Base-by-base conservation (phyloP, 495 filamentous ascomycete species). In the Aspergillus bertholletiae region DNA sequence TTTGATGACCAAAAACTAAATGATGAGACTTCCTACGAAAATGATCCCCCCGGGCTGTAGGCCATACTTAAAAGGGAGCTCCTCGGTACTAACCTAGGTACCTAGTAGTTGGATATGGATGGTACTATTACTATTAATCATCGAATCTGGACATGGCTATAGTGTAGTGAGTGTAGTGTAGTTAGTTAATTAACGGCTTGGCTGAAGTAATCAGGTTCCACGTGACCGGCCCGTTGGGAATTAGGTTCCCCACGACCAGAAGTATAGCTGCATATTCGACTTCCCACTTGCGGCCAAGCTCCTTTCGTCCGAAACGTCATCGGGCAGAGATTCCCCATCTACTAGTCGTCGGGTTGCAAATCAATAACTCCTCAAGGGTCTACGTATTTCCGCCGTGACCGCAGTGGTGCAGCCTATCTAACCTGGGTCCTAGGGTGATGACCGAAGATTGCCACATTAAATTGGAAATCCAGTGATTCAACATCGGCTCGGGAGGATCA, bases 251-350 rank as follows among this genome's bases (percentile, higher is more conserved):
- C 55, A 50, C 58, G 51, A 58, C 37, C 55, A 49, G 39, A 44
- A 24, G 13, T 30, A 47, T 13, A 48, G n/a, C 20, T 21, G 18
- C 24, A n/a, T 39, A 17, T 23, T 26, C 13, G 23, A 21, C 18
- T 15, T 6, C 55, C 17, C 18, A 46, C 43, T 48, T 51, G n/a
- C n/a, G n/a, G n/a, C n/a, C n/a, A n/a, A 55, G 47, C 60, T 74
- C 72, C 72, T 59, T 74, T 75, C 69, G 71, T 43, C 72, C 72
- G 72, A 72, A 60, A 67, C 59, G 67, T 69, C 67, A 69, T 67
- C 58, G 49, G 26, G 28, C 30, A 40, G 46, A 11, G 40, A 13
- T 2, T 12, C 46, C 18, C 46, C 30, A 13, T 49, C 46, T 35
- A 35, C 4, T n/a, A n/a, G n/a, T n/a, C n/a, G 37, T 40, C 37